Base-by-base conservation (phyloP, 2,329 filamentous ascomycete species). In the Neospermospora avenae region DNA sequence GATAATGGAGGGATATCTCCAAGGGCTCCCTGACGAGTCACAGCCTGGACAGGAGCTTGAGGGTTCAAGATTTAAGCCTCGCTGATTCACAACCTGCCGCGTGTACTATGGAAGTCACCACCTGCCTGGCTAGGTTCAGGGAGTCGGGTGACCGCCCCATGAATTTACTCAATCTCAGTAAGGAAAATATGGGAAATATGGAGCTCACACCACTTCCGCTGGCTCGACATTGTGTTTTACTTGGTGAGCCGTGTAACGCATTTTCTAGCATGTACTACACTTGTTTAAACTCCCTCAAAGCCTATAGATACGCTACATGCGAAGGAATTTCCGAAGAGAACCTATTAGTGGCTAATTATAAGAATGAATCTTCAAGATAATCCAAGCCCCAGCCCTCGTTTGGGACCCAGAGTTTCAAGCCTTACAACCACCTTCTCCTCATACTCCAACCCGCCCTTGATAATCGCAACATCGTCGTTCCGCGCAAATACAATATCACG, bases 391-490 rank as follows among this genome's bases (percentile, higher is more conserved):
- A 31, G 28, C 22, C 39, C 53, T 39, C 20, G 11, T 46, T 55
- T 49, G 25, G 41, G 42, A 39, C 42, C 25, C 42, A 48, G 31
- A 48, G 28, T 25, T 49, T 57, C 55, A 49, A 49, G 55, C 55
- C 31, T 57, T 20, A 57, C 55, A 39, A 59, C 61, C 22, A 67
- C 59, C 59, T 44, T 75, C 46, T 67, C 67, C 54, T 52, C 59
- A 65, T 65, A 65, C 28, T 70, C 68, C 34, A 71, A 55, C 10
- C 70, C 67, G n/a, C 66, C 66, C 31, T 67, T 68, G 34, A 72
- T 63, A 48, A 71, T 62, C 18, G 65, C 69, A 42, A 72, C 49
- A 28, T 70, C 61, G 49, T 68, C 65, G 44, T 65, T 65, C 41
- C 63, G 63, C 25, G 63, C 65, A 64, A 72, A 63, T 8, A 72